Evolutionary conservation across 768 basidiomycete genomes (phyloP).

Genomic region (Roridomyces roridus): DNA sequence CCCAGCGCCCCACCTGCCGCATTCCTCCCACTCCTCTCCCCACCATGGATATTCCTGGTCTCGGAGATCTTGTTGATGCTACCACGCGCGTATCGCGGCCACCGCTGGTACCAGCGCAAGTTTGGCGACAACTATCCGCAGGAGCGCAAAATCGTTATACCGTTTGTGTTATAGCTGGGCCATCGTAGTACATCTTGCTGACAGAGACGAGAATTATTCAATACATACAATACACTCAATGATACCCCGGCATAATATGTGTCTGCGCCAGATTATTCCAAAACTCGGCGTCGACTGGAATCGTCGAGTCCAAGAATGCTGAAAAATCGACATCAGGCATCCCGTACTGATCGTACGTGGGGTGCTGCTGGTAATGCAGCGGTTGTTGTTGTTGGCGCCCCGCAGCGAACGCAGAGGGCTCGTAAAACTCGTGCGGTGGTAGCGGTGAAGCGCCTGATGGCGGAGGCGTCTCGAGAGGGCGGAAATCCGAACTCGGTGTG

Average conservation of each 20-base stretch:
- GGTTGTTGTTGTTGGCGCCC: neutral
- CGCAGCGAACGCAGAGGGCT: neutral
- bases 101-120: constrained; percentile 81
- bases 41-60: constrained; percentile 83
- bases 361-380: neutral
- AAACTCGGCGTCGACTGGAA: constrained; percentile 21
- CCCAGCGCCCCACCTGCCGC: constrained; percentile 26
- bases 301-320: constrained; percentile 21
- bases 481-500: constrained; percentile 19
- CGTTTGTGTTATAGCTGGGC: constrained; percentile 62
- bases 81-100: constrained; percentile 81
- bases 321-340: constrained; percentile 10
- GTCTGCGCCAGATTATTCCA: constrained; percentile 25
- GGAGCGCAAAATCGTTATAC: constrained; percentile 80
- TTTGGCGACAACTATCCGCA: constrained; percentile 82
- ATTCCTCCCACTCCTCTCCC: constrained; percentile 52
- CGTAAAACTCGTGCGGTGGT: neutral
- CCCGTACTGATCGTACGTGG: neutral
- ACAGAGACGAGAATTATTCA: neutral
- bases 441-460: neutral
- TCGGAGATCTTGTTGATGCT: constrained; percentile 80
- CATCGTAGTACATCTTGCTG: too few species aligned
- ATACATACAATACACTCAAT: neutral
- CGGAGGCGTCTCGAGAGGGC: neutral
- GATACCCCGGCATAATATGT: constrained; percentile 3